A percentile compares a stretch with the other conserved stretches of the same genome.
Evolutionary conservation across 2,329 filamentous ascomycete genomes (phyloP).

Genomic region (Leptosphaerulina australis): DNA sequence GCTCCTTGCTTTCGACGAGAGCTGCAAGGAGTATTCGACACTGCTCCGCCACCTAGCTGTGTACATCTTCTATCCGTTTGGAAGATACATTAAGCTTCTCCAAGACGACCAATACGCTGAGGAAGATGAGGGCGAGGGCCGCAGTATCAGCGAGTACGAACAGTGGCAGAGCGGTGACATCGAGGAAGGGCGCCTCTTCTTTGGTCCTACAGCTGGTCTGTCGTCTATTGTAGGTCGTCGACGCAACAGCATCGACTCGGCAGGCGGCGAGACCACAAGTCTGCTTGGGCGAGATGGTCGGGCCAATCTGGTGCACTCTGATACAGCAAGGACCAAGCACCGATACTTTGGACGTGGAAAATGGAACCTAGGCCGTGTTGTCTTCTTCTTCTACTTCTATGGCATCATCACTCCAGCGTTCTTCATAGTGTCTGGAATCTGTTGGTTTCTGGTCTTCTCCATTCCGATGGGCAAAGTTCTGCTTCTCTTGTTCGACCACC

Average conservation of each 20-base stretch:
- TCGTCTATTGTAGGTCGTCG: slow-evolving; percentile 81
- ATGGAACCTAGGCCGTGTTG: slow-evolving; percentile 92
- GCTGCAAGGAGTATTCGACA: slow-evolving; percentile 82
- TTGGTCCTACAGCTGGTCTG: slow-evolving; percentile 77
- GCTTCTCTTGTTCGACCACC: slow-evolving; percentile 84
- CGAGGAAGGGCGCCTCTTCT: slow-evolving; percentile 94
- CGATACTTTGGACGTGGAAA: slow-evolving; percentile 92
- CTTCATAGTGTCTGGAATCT: slow-evolving; percentile 83
- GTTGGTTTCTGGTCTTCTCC: slow-evolving; percentile 96
- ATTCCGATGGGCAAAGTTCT: slow-evolving; percentile 99
- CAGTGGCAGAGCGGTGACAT: slow-evolving; percentile 98
- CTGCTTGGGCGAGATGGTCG: slow-evolving; percentile 73
- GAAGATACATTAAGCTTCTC: slow-evolving; percentile 91
- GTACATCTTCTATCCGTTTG: slow-evolving; percentile 95
- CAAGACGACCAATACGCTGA: slow-evolving; percentile 93
- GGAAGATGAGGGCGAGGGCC: slow-evolving; percentile 92
- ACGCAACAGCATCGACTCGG: slow-evolving; percentile 86
- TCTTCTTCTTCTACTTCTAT: slow-evolving; percentile 98
- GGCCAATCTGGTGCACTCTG: slow-evolving; percentile 50
- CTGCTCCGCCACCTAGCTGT: slow-evolving; percentile 82
- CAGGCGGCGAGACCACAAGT: slow-evolving; percentile 86
- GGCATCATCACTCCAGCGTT: slow-evolving; percentile 85
- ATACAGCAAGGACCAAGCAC: slow-evolving; percentile 66
- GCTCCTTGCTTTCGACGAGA: slow-evolving; percentile 75
- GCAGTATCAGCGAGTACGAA: slow-evolving; percentile 98